These are phyloP conservation scores for Byssoonygena ceratinophila DNA, from an alignment of 2,329 filamentous ascomycete species.

Conservation along the genomic window DNA sequence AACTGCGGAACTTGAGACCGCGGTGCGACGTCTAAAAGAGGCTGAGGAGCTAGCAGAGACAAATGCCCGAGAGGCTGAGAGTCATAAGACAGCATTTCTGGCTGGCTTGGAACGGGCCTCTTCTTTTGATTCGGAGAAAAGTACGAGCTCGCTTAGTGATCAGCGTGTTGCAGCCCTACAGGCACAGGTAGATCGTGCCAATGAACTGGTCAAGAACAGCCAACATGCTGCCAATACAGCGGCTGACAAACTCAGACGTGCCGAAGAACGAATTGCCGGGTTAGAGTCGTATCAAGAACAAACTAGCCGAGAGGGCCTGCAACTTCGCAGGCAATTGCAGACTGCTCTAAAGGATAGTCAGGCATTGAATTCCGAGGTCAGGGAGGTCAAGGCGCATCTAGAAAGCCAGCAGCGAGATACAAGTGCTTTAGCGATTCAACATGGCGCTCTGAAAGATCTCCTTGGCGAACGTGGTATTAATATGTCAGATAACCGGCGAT, in stretches of 20 bases:
- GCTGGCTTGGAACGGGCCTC: slow-evolving; percentile 67
- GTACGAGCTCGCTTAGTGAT: slow-evolving; percentile 42
- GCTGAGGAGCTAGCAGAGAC: slow-evolving; percentile 80
- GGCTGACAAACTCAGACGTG: slow-evolving; percentile 77
- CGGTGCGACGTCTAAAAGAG: slow-evolving; percentile 65
- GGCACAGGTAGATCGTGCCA: slow-evolving; percentile 67
- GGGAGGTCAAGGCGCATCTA: slow-evolving; percentile 70
- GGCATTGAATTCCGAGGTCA: slow-evolving; percentile 65
- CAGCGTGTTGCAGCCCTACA: slow-evolving; percentile 62
- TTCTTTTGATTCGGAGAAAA: slow-evolving; percentile 31
- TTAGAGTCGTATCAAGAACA: slow-evolving; percentile 97
- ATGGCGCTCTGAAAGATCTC: slow-evolving; percentile 86
- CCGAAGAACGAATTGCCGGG: slow-evolving; percentile 92
- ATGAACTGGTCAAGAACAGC: slow-evolving; percentile 72
- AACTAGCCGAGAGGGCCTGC: slow-evolving; percentile 81
- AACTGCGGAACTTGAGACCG: slow-evolving; percentile 63
- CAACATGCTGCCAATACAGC: slow-evolving; percentile 78
- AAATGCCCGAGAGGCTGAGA: slow-evolving; percentile 74
- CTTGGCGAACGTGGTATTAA: slow-evolving; percentile 81
- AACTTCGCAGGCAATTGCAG: slow-evolving; percentile 82
- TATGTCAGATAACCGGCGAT: slow-evolving; percentile 56
- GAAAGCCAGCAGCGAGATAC: slow-evolving; percentile 81
- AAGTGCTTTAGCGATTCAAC: slow-evolving; percentile 86
- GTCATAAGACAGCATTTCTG: slow-evolving; percentile 73
- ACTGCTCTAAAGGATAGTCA: slow-evolving; percentile 73